Percentiles rank a stretch among this genome's conserved stretches.
Evolutionary conservation across 2,329 filamentous ascomycete genomes (phyloP).

Genomic region (Aspergillus sp.): DNA sequence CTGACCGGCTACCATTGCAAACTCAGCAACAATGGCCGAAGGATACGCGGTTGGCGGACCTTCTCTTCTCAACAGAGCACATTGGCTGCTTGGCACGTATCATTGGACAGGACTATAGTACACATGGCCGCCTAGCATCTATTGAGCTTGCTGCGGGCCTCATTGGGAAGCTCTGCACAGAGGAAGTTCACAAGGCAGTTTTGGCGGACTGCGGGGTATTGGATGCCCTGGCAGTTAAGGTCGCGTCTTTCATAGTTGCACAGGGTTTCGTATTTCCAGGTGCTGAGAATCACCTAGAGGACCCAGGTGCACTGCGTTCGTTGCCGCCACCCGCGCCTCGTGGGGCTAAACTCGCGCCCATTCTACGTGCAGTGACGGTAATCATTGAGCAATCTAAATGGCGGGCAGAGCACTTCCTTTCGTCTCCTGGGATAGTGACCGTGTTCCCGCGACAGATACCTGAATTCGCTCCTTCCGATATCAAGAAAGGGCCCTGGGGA

Average conservation of each 20-base stretch:
- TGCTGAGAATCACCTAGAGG: slow-evolving; percentile 56
- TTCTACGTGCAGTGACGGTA: slow-evolving; percentile 74
- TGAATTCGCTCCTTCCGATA: slow-evolving; percentile 52
- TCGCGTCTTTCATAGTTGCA: slow-evolving; percentile 69
- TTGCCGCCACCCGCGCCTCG: slow-evolving; percentile 64
- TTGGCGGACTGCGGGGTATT: slow-evolving; percentile 72
- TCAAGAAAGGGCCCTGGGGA: slow-evolving; percentile 53
- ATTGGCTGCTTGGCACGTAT: slow-evolving; percentile 66
- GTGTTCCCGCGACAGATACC: slow-evolving; percentile 61
- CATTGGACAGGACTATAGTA: slow-evolving; percentile 58
- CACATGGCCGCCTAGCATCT: slow-evolving; percentile 53
- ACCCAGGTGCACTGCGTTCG: slow-evolving; percentile 55
- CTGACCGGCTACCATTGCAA: slow-evolving; percentile 62
- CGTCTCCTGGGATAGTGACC: slow-evolving; percentile 67
- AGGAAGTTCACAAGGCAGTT: slow-evolving; percentile 68
- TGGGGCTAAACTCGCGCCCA: slow-evolving; percentile 61
- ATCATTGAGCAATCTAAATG: slow-evolving; percentile 79
- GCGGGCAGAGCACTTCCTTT: slow-evolving; percentile 69
- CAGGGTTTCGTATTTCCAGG: slow-evolving; percentile 69
- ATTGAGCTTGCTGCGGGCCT: slow-evolving; percentile 47
- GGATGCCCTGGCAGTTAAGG: slow-evolving; percentile 71
- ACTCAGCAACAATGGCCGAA: slow-evolving; percentile 51
- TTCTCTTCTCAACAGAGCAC: slow-evolving; percentile 63
- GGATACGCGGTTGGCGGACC: slow-evolving; percentile 57
- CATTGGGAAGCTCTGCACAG: slow-evolving; percentile 63